A percentile compares a stretch with the other conserved stretches of the same genome.
Conservation (phyloP, 371 early-diverging fungal species). For the Capillidium rhysosporum region DNA sequence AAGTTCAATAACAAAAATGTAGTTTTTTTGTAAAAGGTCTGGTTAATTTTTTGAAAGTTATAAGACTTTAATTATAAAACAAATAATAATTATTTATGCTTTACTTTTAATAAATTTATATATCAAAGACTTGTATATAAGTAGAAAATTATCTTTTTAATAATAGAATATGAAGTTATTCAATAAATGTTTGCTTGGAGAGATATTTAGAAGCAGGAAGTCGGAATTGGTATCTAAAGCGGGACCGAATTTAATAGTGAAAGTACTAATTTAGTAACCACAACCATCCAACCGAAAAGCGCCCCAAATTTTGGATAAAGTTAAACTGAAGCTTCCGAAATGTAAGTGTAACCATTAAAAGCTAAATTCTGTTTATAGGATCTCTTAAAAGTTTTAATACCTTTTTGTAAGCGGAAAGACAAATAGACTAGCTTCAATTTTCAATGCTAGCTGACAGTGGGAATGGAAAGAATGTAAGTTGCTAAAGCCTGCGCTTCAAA, state of each 20-base stretch:
- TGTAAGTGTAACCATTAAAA: not conserved
- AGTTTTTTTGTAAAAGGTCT: too few species aligned
- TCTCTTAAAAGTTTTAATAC: not conserved
- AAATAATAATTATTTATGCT: too few species aligned
- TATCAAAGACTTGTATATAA: too few species aligned
- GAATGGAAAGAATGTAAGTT: conserved; percentile 18
- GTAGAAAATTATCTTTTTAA: too few species aligned
- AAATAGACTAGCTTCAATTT: conserved; percentile 20
- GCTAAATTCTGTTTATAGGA: not conserved
- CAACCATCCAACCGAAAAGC: not conserved
- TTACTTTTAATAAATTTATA: too few species aligned
- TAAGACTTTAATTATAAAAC: too few species aligned
- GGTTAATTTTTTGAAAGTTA: too few species aligned
- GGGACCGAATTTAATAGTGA: not conserved
- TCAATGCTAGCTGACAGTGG: conserved; percentile 22
- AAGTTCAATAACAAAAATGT: too few species aligned
- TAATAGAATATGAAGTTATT: too few species aligned
- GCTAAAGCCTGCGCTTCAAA: conserved; percentile 25
- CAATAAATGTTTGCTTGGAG: not conserved
- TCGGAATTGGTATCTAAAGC: not conserved
- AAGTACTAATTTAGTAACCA: not conserved
- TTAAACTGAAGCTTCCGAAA: not conserved
- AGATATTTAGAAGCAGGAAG: not conserved
- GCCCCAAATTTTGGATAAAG: not conserved
- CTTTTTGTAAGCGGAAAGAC: conserved; percentile 11